Percentiles rank a stretch among this genome's conserved stretches.
Evolutionary conservation across 2,329 filamentous ascomycete genomes (phyloP).

Genomic region (Stachybotrys echinatus): DNA sequence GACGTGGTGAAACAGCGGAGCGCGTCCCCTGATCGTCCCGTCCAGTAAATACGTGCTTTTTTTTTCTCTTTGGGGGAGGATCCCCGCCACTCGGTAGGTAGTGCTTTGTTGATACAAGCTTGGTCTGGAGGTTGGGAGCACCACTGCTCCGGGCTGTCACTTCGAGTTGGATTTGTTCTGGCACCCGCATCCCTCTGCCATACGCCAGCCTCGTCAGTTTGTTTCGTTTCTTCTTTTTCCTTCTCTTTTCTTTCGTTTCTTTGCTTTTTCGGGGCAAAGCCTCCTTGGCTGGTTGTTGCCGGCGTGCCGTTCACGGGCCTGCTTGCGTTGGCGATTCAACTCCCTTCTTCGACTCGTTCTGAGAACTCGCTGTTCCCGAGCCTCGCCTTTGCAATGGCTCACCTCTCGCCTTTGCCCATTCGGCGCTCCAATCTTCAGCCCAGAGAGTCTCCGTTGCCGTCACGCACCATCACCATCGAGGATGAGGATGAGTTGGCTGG

Average conservation of each 20-base stretch:
- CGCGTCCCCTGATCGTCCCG: conserved; percentile 3
- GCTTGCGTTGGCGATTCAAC: conserved; percentile 4
- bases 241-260: too few species aligned
- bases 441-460: conserved; percentile 18
- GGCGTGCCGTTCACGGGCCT: background rate
- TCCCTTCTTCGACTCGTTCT: background rate
- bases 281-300: too few species aligned
- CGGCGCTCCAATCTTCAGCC: conserved; percentile 21
- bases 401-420: conserved; percentile 21
- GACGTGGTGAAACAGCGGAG: conserved; percentile 5
- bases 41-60: background rate
- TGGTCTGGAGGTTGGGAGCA: too few species aligned
- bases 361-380: conserved; percentile 2
- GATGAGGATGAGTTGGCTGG: conserved; percentile 40
- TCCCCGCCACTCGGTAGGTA: background rate
- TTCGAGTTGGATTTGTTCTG: too few species aligned
- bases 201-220: too few species aligned
- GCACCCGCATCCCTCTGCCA: too few species aligned
- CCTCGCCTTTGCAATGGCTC: background rate
- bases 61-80: background rate
- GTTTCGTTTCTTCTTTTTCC: too few species aligned
- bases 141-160: too few species aligned
- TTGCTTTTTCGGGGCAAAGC: too few species aligned
- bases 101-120: too few species aligned
- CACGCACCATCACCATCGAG: conserved; percentile 14